Evolutionary conservation across 2,329 filamentous ascomycete species (phyloP), one percentile per base, ranked within the genome.

Genomic region (Colletotrichum tamarilloi): DNA sequence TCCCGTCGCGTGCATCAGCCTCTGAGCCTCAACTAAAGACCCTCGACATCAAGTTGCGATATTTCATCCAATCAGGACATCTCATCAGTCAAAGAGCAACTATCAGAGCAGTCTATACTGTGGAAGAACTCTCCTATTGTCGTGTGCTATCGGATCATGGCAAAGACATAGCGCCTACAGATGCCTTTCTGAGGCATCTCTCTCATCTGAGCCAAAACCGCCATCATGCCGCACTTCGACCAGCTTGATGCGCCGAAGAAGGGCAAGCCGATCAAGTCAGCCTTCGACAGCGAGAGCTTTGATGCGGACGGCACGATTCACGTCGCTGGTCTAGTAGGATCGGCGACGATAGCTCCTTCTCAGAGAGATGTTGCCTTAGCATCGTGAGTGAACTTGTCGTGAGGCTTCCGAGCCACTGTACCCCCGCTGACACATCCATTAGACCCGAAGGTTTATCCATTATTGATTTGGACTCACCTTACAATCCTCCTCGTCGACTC

Each of bases 321-420:
- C 78, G 93, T 98, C 64, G 92, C 95, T 75, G 89, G 89, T n/a
- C 82, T 90, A 26, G 94, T 98, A 65, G 95, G 95, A 60, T 97
- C 96, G 6, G 95, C 96, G 77, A 96, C 95, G 73, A 98, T 98
- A 82, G 97, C 95, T 24, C 95, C 95, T 2, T 95, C 93, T 74
- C 95, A 96, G 62, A 90, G 96, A 78, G 96, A 98, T 84, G 91
- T 98, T 69, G 95, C 96, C 46, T 87, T 98, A 75, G 96, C 95
- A 67, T 97, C 95, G 88, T 90, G 79, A 83, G 88, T 84, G 8
- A 74, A 81, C 81, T 28, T 26, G 24, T 26, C 24, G 22, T 16
- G 19, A 30, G 46, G 28, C n/a, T 16, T 9, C 24, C 19, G 19
- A 38, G 22, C 14, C 26, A 22, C 19, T 7, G 16, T 1, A 9